A percentile compares a stretch with the other conserved stretches of the same genome.
phyloP scores from a whole-genome alignment of 257 asterid genomes.

The Rhazya stricta region DNA sequence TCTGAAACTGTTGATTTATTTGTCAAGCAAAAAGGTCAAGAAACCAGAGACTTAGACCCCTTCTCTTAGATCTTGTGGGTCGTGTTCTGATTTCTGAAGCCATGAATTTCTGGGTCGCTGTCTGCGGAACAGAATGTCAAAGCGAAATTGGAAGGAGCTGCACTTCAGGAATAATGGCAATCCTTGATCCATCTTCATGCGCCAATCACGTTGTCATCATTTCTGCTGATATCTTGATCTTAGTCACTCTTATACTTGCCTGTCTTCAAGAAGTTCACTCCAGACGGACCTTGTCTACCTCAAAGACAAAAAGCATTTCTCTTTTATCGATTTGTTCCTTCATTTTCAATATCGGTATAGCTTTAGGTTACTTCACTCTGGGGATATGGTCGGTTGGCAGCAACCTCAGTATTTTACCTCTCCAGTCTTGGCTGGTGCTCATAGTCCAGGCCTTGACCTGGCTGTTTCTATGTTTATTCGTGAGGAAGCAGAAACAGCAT shows the following conservation, averaged over 20 bases:
- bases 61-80: not conserved
- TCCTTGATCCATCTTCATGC: conserved; percentile 21
- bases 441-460: conserved; percentile 23
- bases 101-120: conserved; percentile 10
- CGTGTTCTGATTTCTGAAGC: not conserved
- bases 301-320: conserved; percentile 6
- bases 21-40: not conserved
- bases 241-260: conserved; percentile 8
- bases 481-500: conserved; percentile 6
- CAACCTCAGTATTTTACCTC: conserved; percentile 14
- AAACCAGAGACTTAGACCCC: not conserved
- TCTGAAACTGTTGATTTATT: not conserved
- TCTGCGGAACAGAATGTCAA: conserved; percentile 22
- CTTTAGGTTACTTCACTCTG: conserved; percentile 12
- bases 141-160: not conserved
- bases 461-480: conserved; percentile 13
- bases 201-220: conserved; percentile 11
- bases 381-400: conserved; percentile 12
- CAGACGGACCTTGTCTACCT: not conserved
- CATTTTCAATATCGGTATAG: conserved; percentile 15
- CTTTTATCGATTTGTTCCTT: conserved; percentile 11
- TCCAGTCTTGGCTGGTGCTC: conserved; percentile 15
- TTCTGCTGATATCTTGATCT: conserved; percentile 19
- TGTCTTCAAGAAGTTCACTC: not conserved
- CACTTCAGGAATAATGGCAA: not conserved